These are phyloP conservation scores for Jimgerdemannia flammicorona DNA, from an alignment of 192 early-diverging fungal genomes.

Conservation along the genomic window DNA sequence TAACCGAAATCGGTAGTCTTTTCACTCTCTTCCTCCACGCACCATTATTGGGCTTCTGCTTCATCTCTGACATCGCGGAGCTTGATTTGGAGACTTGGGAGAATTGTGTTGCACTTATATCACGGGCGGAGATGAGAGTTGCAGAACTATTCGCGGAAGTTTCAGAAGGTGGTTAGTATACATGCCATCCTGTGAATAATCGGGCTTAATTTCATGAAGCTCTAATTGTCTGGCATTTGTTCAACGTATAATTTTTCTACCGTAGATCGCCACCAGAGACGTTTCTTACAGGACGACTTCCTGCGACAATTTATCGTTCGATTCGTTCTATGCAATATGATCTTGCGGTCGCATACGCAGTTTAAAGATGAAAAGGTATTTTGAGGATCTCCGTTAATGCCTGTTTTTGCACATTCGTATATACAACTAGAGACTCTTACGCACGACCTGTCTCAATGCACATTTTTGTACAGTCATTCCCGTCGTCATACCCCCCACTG, in stretches of 20 bases:
- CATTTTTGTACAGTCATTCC: slow-evolving; percentile 51
- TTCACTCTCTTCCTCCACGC: slow-evolving; percentile 95
- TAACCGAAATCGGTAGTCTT: slow-evolving; percentile 75
- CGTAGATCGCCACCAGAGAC: slow-evolving; percentile 38
- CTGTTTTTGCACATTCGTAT: background rate
- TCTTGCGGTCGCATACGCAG: slow-evolving; percentile 66
- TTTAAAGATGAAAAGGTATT: slow-evolving; percentile 56
- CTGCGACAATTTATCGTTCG: slow-evolving; percentile 85
- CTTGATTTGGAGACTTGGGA: slow-evolving; percentile 64
- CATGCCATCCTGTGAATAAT: background rate
- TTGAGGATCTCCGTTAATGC: background rate
- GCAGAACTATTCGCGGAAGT: slow-evolving; percentile 44
- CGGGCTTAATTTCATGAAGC: background rate
- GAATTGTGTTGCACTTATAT: slow-evolving; percentile 53
- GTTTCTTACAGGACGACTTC: slow-evolving; percentile 91
- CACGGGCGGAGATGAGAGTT: slow-evolving; percentile 46
- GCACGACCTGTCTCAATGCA: background rate
- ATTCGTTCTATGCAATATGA: slow-evolving; percentile 68
- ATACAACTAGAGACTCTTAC: background rate
- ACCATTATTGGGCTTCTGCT: slow-evolving; percentile 86
- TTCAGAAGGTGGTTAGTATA: background rate
- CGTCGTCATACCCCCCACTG: slow-evolving; percentile 59
- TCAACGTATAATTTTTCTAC: background rate
- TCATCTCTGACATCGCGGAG: slow-evolving; percentile 66
- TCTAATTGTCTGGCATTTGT: background rate